A percentile compares a stretch with the other conserved stretches of the same genome.
Evolutionary conservation across 1,284 basidiomycete species (phyloP).

Genomic region (Malassezia brasiliensis): DNA sequence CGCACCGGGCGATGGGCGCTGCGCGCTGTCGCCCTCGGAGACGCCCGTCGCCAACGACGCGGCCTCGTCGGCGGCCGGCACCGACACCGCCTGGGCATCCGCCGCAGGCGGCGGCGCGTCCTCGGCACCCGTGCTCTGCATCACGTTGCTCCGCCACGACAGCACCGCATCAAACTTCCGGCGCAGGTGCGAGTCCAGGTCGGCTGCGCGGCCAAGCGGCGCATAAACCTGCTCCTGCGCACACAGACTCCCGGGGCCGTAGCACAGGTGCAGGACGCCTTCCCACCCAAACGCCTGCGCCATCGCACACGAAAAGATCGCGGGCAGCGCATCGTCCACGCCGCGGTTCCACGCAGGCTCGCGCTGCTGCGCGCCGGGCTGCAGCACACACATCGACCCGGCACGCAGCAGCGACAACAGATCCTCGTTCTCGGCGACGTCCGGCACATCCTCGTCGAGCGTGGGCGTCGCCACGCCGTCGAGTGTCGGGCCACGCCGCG

Average conservation of each 20-base stretch:
- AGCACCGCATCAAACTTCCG: conserved; percentile 24
- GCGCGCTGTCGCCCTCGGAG: neutral
- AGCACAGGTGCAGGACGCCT: conserved; percentile 43
- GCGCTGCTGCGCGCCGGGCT: conserved; percentile 3
- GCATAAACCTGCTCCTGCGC: conserved; percentile 21
- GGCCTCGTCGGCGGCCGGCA: neutral
- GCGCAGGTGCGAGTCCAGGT: conserved; percentile 24
- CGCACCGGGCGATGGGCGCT: neutral
- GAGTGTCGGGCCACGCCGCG: neutral
- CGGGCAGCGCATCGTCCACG: conserved; percentile 31
- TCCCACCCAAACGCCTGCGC: conserved; percentile 42
- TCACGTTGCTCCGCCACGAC: conserved; percentile 25
- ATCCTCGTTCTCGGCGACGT: conserved; percentile 16
- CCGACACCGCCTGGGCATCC: neutral
- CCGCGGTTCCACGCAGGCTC: conserved; percentile 29
- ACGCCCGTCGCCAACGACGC: neutral
- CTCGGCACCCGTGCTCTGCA: neutral
- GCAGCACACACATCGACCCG: neutral
- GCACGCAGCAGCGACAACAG: conserved; percentile 19
- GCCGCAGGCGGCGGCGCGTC: no score
- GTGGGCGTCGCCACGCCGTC: neutral
- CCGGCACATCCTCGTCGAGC: neutral
- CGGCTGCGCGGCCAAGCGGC: conserved; percentile 34
- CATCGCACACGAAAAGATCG: conserved; percentile 30
- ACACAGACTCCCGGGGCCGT: conserved; percentile 31